Evolutionary conservation across 768 basidiomycete genomes (phyloP), one percentile per base, ranked within the genome.

Genomic region (Dentipellis sp.): DNA sequence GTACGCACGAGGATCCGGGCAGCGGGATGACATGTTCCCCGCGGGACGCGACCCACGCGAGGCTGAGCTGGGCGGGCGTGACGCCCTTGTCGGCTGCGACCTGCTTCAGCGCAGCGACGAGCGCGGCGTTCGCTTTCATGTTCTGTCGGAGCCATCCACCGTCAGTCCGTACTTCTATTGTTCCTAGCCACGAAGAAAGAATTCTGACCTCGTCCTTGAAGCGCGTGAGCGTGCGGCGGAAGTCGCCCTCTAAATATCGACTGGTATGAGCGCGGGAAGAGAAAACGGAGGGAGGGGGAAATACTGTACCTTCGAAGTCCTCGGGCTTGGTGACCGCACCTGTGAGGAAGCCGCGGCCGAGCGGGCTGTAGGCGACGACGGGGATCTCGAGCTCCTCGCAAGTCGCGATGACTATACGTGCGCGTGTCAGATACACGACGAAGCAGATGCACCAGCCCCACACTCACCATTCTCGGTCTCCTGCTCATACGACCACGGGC

Each of bases 331-430:
- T 78, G 63, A 82, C 72, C 35, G 74, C 64, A 0, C 81, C 81
- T 0, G 78, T 77, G 35, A 83, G 68, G 64, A 82, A 72, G 2
- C 81, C 80, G 16, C 72, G 69, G 5, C 81, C 80, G 1, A 82
- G 72, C 0, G 81, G 80, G 36, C 77, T 83, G 64, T 87, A 86
- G 34, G 76, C 83, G 11, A 79, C 65, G n/a, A 86, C 75, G 4
- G 81, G 67, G 51, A 85, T 72, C 0, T 76, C 76, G n/a, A 83
- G 74, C 57, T 83, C 80, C 49, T 71, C 66, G 6, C 79, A 78
- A 1, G 80, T 74, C 1, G 72, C 73, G 56, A 86, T 75, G 10
- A 83, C 83, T 71, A 46, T 22, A 19, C 14, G 40, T 23, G 23
- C 17, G 21, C 19, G 17, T 21, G 7, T 53, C 10, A 36, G 22